phyloP scores from a whole-genome alignment of 2,329 filamentous ascomycete species.

The Fusarium transvaalense region DNA sequence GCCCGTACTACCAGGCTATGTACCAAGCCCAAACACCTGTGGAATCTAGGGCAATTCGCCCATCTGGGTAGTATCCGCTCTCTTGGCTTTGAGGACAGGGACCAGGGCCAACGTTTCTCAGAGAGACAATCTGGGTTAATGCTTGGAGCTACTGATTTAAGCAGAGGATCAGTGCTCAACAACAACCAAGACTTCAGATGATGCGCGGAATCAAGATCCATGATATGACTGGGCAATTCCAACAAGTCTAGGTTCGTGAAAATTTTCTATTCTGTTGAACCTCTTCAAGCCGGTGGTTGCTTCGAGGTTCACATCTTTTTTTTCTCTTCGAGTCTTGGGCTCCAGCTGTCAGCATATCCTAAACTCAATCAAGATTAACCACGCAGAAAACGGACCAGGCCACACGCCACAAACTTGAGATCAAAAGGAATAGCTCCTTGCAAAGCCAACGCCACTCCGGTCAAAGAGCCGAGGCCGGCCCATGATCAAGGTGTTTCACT shows the following conservation, averaged over 20 bases:
- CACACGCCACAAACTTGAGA: constrained; percentile 34
- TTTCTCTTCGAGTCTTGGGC: not conserved
- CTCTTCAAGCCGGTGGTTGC: not conserved
- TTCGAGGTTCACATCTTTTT: constrained; percentile 2
- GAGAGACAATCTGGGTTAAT: constrained; percentile 14
- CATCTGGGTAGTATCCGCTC: constrained; percentile 23
- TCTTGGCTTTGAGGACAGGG: constrained; percentile 22
- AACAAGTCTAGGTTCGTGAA: not conserved
- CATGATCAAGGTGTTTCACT: constrained; percentile 39
- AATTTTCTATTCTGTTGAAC: not conserved
- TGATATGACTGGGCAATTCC: not conserved
- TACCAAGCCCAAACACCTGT: constrained; percentile 26
- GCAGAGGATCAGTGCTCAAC: constrained; percentile 5
- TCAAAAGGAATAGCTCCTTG: constrained; percentile 27
- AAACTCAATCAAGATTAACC: constrained; percentile 43
- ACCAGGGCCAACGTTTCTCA: constrained; percentile 21
- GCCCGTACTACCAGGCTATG: constrained; percentile 5
- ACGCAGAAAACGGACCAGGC: constrained; percentile 35
- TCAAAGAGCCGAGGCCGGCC: constrained; percentile 38
- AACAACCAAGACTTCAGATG: constrained; percentile 7
- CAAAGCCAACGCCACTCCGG: constrained; percentile 26
- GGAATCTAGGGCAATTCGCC: constrained; percentile 28
- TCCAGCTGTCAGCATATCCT: constrained; percentile 4
- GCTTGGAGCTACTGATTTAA: constrained; percentile 10
- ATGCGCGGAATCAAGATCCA: not conserved